Percentiles rank a stretch among this genome's conserved stretches.
Conservation (phyloP, 495 filamentous ascomycete species). For the Lichina pygmaea region DNA sequence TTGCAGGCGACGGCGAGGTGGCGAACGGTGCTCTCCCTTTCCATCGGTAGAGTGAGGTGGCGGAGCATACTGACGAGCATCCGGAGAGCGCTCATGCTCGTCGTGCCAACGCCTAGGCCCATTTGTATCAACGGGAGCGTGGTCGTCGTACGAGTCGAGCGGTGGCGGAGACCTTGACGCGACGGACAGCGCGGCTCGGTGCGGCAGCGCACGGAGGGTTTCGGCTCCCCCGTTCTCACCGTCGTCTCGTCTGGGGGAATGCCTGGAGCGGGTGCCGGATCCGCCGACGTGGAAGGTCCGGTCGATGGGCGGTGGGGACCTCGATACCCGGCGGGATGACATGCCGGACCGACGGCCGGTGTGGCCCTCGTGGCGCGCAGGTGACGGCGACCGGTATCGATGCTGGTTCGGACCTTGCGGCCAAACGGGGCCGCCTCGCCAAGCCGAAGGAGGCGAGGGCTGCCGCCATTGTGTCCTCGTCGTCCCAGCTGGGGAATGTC, state of each 20-base stretch:
- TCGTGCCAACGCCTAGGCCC: neutral
- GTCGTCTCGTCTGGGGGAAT: neutral
- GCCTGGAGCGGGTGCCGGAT: neutral
- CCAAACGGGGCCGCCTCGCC: constrained; percentile 9
- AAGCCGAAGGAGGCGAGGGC: constrained; percentile 13
- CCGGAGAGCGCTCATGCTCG: neutral
- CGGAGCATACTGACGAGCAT: neutral
- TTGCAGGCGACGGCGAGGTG: neutral
- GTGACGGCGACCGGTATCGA: constrained; percentile 13
- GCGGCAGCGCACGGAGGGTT: neutral
- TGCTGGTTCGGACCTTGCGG: constrained; percentile 9
- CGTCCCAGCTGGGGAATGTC: neutral
- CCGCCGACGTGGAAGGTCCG: neutral
- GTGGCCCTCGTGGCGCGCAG: constrained; percentile 4
- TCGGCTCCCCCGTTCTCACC: neutral
- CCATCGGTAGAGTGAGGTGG: no score
- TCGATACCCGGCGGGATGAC: constrained; percentile 11
- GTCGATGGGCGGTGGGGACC: constrained; percentile 15
- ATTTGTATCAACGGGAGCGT: neutral
- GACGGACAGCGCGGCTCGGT: neutral
- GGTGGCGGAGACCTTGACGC: neutral
- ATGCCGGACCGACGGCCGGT: constrained; percentile 8
- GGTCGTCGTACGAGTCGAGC: constrained; percentile 1
- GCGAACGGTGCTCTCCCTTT: neutral
- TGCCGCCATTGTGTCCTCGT: constrained; percentile 6